Percentiles rank a stretch among this genome's conserved stretches.
phyloP scores from a whole-genome alignment of 768 basidiomycete genomes.

The Amanita muscaria region DNA sequence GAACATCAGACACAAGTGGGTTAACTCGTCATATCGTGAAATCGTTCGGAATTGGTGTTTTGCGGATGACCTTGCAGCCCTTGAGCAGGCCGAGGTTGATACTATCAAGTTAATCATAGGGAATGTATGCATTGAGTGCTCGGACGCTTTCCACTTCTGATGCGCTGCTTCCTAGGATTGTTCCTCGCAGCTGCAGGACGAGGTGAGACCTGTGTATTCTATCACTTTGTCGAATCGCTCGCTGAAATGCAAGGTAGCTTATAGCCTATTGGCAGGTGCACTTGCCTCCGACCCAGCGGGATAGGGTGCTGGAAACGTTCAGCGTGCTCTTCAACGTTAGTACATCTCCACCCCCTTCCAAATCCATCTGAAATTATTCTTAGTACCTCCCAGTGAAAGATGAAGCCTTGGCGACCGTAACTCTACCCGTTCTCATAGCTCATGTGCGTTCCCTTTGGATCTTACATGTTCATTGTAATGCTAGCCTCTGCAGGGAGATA shows the following conservation, averaged over 20 bases:
- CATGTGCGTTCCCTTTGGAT: conserved; percentile 36
- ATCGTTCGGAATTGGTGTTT: conserved; percentile 54
- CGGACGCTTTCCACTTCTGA: not conserved
- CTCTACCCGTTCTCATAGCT: conserved; percentile 57
- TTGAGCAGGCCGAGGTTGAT: conserved; percentile 59
- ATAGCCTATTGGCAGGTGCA: conserved; percentile 55
- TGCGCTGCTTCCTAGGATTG: conserved; percentile 29
- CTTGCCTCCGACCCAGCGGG: conserved; percentile 46
- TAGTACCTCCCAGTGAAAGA: too few species aligned
- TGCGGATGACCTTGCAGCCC: conserved; percentile 56
- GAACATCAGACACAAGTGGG: conserved; percentile 42
- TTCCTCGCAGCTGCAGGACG: conserved; percentile 52
- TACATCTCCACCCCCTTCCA: conserved; percentile 4
- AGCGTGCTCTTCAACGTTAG: conserved; percentile 56
- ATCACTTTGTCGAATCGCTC: not conserved
- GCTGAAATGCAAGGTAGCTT: conserved; percentile 33
- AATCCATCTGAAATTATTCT: conserved; percentile 40
- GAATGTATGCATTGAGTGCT: conserved; percentile 31
- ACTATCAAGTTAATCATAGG: conserved; percentile 47
- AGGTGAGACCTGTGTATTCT: conserved; percentile 33
- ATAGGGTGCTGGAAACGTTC: conserved; percentile 42
- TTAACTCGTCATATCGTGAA: conserved; percentile 56
- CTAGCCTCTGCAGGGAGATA: conserved; percentile 43
- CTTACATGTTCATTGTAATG: not conserved
- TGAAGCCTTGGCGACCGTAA: conserved; percentile 42